These are phyloP conservation scores for Epichloe sylvatica DNA, from an alignment of 2,329 filamentous ascomycete species.

Conservation along the genomic window DNA sequence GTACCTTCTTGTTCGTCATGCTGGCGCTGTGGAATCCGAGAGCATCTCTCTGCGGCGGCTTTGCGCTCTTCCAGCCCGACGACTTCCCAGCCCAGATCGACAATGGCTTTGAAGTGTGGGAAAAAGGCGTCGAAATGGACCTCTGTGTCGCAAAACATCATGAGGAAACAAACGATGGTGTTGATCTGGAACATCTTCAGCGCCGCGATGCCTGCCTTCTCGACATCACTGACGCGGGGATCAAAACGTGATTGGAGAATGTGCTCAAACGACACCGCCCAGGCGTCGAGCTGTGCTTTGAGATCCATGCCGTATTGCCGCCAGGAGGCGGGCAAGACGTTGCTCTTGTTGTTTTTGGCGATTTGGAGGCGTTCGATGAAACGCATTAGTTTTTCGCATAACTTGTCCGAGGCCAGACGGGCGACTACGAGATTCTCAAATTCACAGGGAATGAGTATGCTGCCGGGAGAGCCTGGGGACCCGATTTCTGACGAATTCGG, in stretches of 20 bases:
- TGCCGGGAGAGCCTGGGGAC: conserved; percentile 8
- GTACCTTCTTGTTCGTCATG: conserved; percentile 17
- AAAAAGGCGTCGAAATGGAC: conserved; percentile 43
- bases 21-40: conserved; percentile 28
- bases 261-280: conserved; percentile 42
- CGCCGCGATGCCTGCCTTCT: conserved; percentile 45
- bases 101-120: conserved; percentile 38
- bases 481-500: conserved; percentile 13
- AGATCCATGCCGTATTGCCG: conserved; percentile 34
- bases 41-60: conserved; percentile 32
- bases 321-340: conserved; percentile 35
- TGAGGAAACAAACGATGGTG: conserved; percentile 41
- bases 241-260: conserved; percentile 36
- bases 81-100: conserved; percentile 44
- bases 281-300: conserved; percentile 36
- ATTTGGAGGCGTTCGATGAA: conserved; percentile 42
- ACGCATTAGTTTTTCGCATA: conserved; percentile 42
- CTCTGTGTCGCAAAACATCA: conserved; percentile 46
- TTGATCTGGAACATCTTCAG: conserved; percentile 50
- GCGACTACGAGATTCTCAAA: conserved; percentile 41
- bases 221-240: conserved; percentile 36
- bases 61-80: conserved; percentile 43
- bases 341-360: conserved; percentile 35
- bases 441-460: conserved; percentile 13
- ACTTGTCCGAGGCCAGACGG: conserved; percentile 39